Conservation (phyloP, 371 early-diverging fungal genomes). For the Thermomucor indicae-seudaticae region DNA sequence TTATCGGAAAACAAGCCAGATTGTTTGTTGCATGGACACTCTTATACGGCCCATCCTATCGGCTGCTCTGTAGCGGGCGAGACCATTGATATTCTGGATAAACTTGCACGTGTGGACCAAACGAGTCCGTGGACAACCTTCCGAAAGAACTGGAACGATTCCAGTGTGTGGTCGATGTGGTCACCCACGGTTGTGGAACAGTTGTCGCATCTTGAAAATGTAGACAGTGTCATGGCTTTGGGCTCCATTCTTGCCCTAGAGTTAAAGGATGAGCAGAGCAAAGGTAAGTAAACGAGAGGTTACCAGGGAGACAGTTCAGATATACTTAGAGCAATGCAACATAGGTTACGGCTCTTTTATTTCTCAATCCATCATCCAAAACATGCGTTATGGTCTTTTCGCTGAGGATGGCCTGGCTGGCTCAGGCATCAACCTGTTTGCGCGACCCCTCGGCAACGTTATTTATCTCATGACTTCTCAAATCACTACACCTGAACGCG, state of each 20-base stretch:
- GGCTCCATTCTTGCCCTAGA: slow-evolving; percentile 75
- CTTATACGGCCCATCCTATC: slow-evolving; percentile 84
- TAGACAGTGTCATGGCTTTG: slow-evolving; percentile 70
- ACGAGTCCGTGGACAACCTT: slow-evolving; percentile 18
- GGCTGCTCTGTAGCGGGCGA: slow-evolving; percentile 73
- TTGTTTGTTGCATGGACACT: slow-evolving; percentile 79
- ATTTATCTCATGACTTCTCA: slow-evolving; percentile 76
- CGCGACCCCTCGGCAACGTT: slow-evolving; percentile 74
- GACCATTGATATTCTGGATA: slow-evolving; percentile 51
- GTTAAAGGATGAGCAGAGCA: slow-evolving; percentile 49
- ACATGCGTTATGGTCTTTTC: slow-evolving; percentile 39
- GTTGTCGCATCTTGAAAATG: slow-evolving; percentile 51
- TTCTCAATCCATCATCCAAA: slow-evolving; percentile 42
- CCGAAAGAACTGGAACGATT: slow-evolving; percentile 41
- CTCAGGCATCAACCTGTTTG: slow-evolving; percentile 50
- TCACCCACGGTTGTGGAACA: slow-evolving; percentile 38
- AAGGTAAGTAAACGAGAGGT: slow-evolving; percentile 10
- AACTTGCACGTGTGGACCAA: slow-evolving; percentile 23
- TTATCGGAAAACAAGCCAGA: slow-evolving; percentile 63
- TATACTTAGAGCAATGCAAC: background rate
- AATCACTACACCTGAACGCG: slow-evolving; percentile 46
- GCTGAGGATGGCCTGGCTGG: no score
- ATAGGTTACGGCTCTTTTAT: slow-evolving; percentile 61
- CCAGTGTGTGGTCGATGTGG: slow-evolving; percentile 58
- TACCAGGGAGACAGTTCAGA: background rate